These are phyloP conservation scores for Euclidium syriacum DNA, from an alignment of 345 rosid species.

Conservation along the genomic window DNA sequence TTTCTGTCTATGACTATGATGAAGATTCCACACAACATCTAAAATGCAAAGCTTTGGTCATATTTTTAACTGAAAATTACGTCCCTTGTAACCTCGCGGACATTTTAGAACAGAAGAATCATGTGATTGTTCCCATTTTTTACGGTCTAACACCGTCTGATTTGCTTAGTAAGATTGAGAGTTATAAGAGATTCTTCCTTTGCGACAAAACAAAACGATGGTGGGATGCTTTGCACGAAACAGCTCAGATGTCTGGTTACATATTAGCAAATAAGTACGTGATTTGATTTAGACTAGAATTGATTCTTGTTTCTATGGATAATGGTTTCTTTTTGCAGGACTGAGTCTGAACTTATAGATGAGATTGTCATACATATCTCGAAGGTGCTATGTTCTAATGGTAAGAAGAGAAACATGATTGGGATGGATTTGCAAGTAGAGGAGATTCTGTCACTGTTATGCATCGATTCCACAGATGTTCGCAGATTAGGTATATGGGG, in stretches of 20 bases:
- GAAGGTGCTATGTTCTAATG: background rate
- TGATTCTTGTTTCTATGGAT: background rate
- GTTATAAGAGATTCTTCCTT: too few relatives aligned
- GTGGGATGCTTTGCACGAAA: background rate
- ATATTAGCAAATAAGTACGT: conserved; percentile 20
- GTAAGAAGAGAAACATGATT: background rate
- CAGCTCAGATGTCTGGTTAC: conserved; percentile 12
- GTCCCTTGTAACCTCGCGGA: background rate
- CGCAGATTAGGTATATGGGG: conserved; percentile 44
- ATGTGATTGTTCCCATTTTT: background rate
- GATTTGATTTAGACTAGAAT: background rate
- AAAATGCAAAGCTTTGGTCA: conserved; percentile 9
- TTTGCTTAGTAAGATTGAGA: background rate
- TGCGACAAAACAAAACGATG: background rate
- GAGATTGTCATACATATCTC: conserved; percentile 18
- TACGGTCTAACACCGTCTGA: background rate
- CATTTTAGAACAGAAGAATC: background rate
- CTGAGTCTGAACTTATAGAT: conserved; percentile 25
- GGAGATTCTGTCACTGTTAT: conserved; percentile 17
- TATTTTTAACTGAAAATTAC: background rate
- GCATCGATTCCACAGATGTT: conserved; percentile 7
- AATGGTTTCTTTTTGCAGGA: background rate
- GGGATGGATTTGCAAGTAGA: conserved; percentile 27
- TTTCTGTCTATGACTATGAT: background rate
- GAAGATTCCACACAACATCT: background rate